Percentiles rank a stretch among this genome's conserved stretches.
Evolutionary conservation across 176 grass and related monocot species (phyloP).

Genomic region (Aegilops umbellulata): DNA sequence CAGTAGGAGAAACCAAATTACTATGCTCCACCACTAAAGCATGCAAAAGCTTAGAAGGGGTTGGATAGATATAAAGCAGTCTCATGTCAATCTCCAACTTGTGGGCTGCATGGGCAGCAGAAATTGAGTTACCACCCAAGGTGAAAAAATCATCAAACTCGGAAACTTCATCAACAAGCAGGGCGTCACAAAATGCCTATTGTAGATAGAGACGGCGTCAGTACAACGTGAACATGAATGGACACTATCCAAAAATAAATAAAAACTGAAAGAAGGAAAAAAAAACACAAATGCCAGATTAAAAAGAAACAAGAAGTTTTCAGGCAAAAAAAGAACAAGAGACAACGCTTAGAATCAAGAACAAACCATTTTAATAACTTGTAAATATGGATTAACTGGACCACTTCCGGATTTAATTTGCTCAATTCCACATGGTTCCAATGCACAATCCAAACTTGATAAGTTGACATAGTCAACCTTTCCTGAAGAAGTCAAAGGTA

Average conservation of each 20-base stretch:
- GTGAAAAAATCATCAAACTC: constrained; percentile 86
- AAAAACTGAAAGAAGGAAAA: background rate
- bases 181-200: constrained; percentile 72
- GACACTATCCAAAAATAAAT: background rate
- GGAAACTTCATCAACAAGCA: constrained; percentile 67
- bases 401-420: constrained; percentile 25
- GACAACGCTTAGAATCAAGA: background rate
- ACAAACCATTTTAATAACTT: constrained; percentile 67
- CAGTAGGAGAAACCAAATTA: constrained; percentile 14
- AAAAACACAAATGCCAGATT: background rate
- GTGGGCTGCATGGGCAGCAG: constrained; percentile 71
- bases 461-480: constrained; percentile 78
- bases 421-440: constrained; percentile 21
- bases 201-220: constrained; percentile 8
- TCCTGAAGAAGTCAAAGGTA: constrained; percentile 71
- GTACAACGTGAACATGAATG: constrained; percentile 1
- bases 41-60: constrained; percentile 58
- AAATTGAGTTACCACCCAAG: constrained; percentile 81
- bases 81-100: constrained; percentile 66
- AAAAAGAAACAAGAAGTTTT: background rate
- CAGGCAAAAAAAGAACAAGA: background rate
- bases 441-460: constrained; percentile 38
- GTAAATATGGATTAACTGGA: constrained; percentile 42
- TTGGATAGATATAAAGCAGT: constrained; percentile 68
- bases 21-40: constrained; percentile 33